Evolutionary conservation across 805 yeast species (phyloP).

Genomic region (Yarrowia keelungensis): DNA sequence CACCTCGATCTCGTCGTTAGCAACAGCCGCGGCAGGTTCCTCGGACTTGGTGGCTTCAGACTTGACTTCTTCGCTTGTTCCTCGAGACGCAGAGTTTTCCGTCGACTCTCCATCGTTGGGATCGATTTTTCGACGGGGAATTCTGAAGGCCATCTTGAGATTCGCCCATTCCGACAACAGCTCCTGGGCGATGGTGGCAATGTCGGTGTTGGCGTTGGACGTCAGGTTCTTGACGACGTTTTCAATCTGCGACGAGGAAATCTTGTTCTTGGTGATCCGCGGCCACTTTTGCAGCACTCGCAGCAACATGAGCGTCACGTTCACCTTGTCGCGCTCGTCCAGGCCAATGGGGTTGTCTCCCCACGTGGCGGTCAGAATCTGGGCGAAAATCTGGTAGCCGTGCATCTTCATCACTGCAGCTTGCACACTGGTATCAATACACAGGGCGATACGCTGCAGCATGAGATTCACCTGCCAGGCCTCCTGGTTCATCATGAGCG

Average conservation of each 20-base stretch:
- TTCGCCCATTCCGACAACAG: conserved; percentile 73
- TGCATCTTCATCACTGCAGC: conserved; percentile 74
- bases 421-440: conserved; percentile 56
- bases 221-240: conserved; percentile 59
- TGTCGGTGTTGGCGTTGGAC: conserved; percentile 43
- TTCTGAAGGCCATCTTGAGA: conserved; percentile 82
- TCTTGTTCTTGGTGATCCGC: conserved; percentile 75
- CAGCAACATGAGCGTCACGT: conserved; percentile 58
- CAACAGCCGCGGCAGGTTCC: not conserved
- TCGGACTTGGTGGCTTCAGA: not conserved
- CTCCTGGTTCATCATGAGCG: conserved; percentile 79
- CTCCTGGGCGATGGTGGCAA: conserved; percentile 52
- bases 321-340: conserved; percentile 30
- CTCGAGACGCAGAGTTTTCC: not conserved
- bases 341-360: conserved; percentile 16
- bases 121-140: conserved; percentile 63
- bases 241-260: conserved; percentile 76
- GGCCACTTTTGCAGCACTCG: conserved; percentile 71
- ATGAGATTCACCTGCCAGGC: conserved; percentile 66
- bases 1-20: not conserved
- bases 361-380: conserved; percentile 53
- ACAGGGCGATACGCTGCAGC: conserved; percentile 67
- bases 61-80: conserved; percentile 22
- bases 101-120: conserved; percentile 24
- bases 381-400: conserved; percentile 81